Evolutionary conservation across 805 yeast genomes (phyloP).

Genomic region (Candida vaughaniae): DNA sequence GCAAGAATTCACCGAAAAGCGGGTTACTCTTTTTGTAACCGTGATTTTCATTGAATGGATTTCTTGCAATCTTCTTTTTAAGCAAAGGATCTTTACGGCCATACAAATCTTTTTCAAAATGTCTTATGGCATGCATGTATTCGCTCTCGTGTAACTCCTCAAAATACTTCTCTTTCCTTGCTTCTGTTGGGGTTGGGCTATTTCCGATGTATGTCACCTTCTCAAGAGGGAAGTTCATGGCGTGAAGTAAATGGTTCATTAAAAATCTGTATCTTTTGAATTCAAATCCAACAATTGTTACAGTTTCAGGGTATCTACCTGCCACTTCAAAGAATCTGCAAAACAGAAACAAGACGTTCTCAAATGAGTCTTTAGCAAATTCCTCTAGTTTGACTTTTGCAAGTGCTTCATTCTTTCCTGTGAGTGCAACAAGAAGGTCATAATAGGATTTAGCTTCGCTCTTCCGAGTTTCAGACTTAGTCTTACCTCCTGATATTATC

Average conservation of each 20-base stretch:
- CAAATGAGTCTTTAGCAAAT: constrained; percentile 77
- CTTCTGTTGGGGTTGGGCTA: constrained; percentile 48
- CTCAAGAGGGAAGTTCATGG: constrained; percentile 41
- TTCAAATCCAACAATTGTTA: constrained; percentile 70
- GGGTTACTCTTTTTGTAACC: constrained; percentile 32
- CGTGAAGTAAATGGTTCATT: constrained; percentile 48
- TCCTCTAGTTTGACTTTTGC: constrained; percentile 53
- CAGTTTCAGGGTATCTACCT: constrained; percentile 46
- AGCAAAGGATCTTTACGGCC: constrained; percentile 48
- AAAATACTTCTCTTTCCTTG: constrained; percentile 39
- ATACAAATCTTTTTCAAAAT: constrained; percentile 56
- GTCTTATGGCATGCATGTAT: constrained; percentile 49
- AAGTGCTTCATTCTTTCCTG: constrained; percentile 15
- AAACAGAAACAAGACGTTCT: constrained; percentile 65
- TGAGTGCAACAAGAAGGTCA: constrained; percentile 38
- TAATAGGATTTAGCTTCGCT: constrained; percentile 65
- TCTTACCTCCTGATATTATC: constrained; percentile 69
- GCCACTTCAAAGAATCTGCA: constrained; percentile 49
- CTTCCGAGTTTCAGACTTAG: constrained; percentile 51
- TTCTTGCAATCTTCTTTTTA: constrained; percentile 51
- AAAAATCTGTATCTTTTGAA: constrained; percentile 66
- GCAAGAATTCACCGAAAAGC: constrained; percentile 15
- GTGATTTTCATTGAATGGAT: constrained; percentile 52
- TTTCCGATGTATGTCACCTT: constrained; percentile 53
- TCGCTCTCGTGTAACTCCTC: constrained; percentile 50